Evolutionary conservation across 352 stramenopile species (phyloP).

Genomic region (Pythium folliculosum): DNA sequence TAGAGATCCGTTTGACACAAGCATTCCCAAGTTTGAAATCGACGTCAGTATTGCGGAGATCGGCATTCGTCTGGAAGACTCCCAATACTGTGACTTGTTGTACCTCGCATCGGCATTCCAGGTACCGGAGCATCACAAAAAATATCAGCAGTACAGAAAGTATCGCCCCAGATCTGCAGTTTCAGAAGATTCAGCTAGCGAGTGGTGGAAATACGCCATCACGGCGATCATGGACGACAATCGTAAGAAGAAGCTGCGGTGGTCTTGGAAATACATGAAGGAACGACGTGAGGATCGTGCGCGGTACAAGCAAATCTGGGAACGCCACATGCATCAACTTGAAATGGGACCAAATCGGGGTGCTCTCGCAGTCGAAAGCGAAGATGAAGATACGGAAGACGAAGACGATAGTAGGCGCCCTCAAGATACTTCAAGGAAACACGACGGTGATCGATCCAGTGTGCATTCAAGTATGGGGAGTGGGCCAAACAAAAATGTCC

Average conservation of each 20-base stretch:
- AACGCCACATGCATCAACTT: slow-evolving; percentile 34
- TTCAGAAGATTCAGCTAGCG: slow-evolving; percentile 46
- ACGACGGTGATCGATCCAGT: slow-evolving; percentile 12
- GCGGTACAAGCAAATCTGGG: slow-evolving; percentile 72
- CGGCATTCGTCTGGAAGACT: slow-evolving; percentile 81
- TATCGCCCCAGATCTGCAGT: slow-evolving; percentile 56
- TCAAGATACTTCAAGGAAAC: slow-evolving; percentile 6
- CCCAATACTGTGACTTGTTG: slow-evolving; percentile 86
- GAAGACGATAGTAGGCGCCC: slow-evolving; percentile 19
- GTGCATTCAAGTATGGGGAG: slow-evolving; percentile 14
- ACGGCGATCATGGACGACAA: slow-evolving; percentile 60
- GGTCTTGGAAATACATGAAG: slow-evolving; percentile 85
- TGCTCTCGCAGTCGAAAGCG: slow-evolving; percentile 55
- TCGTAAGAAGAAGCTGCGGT: slow-evolving; percentile 61
- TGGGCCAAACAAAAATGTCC: slow-evolving; percentile 5
- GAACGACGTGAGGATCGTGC: slow-evolving; percentile 78
- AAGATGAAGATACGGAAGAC: slow-evolving; percentile 52
- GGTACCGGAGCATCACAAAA: slow-evolving; percentile 67
- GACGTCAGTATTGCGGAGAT: slow-evolving; percentile 80
- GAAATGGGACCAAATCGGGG: slow-evolving; percentile 34
- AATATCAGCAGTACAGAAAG: slow-evolving; percentile 78
- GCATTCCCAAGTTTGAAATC: slow-evolving; percentile 80
- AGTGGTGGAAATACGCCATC: slow-evolving; percentile 87
- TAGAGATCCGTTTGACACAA: slow-evolving; percentile 73
- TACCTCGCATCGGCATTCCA: slow-evolving; percentile 78